Percentiles rank a stretch among this genome's conserved stretches.
Conservation (phyloP, 1,284 basidiomycete species). For the Somion occarium region DNA sequence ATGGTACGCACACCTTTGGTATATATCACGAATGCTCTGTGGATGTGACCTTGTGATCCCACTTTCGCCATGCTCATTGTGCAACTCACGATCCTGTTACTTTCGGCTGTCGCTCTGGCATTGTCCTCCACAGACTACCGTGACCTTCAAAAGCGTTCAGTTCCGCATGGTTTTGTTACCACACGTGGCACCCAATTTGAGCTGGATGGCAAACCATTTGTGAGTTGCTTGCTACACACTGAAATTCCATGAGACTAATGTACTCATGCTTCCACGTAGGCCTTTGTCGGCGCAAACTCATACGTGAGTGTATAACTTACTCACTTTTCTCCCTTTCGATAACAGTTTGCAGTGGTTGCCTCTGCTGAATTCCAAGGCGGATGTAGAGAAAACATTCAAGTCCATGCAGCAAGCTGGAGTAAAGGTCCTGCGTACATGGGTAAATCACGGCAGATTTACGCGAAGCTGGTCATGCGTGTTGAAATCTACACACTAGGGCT, state of each 20-base stretch:
- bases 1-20: background rate
- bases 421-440: constrained; percentile 65
- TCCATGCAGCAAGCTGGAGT: constrained; percentile 54
- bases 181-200: constrained; percentile 38
- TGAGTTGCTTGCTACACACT: constrained; percentile 19
- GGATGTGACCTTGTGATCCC: background rate
- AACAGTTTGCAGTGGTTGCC: constrained; percentile 47
- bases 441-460: constrained; percentile 43
- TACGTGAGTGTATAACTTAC: constrained; percentile 24
- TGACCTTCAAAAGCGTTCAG: constrained; percentile 2
- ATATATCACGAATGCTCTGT: background rate
- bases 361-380: constrained; percentile 47
- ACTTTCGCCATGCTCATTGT: background rate
- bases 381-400: constrained; percentile 53
- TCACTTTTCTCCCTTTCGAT: background rate
- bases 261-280: constrained; percentile 24
- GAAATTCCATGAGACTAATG: background rate
- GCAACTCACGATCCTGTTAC: constrained; percentile 1
- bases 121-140: background rate
- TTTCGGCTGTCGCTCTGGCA: background rate
- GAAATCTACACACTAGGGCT: constrained; percentile 30
- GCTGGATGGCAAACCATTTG: constrained; percentile 44
- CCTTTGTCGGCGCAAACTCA: constrained; percentile 37
- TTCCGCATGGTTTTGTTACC: constrained; percentile 37
- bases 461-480: constrained; percentile 3